Evolutionary conservation across 306 rosid genomes (phyloP).

Genomic region (Sechiopsis laciniata): DNA sequence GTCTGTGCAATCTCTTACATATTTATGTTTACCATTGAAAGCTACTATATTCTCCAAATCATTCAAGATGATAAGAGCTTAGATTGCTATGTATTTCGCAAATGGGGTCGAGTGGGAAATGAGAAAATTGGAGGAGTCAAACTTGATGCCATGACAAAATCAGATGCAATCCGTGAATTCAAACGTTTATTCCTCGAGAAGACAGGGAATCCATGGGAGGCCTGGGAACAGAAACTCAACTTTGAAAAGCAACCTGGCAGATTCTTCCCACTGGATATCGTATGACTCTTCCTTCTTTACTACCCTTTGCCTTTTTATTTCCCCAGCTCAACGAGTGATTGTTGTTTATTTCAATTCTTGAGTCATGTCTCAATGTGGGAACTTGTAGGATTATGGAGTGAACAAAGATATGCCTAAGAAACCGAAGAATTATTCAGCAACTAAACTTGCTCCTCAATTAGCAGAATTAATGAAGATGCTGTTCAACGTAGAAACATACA

Average conservation of each 20-base stretch:
- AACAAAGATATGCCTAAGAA: constrained; percentile 59
- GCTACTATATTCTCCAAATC: constrained; percentile 87
- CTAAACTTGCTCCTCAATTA: constrained; percentile 64
- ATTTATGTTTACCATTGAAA: constrained; percentile 31
- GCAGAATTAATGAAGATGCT: constrained; percentile 85
- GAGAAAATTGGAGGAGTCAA: constrained; percentile 81
- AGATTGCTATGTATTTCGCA: constrained; percentile 75
- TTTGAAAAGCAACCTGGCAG: constrained; percentile 91
- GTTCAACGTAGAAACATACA: constrained; percentile 92
- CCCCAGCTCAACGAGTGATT: neutral
- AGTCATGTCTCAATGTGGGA: constrained; percentile 23
- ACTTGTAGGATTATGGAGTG: constrained; percentile 83
- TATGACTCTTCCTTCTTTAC: constrained; percentile 29
- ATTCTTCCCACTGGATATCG: constrained; percentile 94
- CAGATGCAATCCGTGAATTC: constrained; percentile 71
- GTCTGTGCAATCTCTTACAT: constrained; percentile 25
- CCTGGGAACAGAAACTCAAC: constrained; percentile 75
- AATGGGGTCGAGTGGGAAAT: constrained; percentile 98
- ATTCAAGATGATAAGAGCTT: constrained; percentile 82
- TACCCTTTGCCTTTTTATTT: constrained; percentile 21
- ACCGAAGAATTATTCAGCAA: constrained; percentile 31
- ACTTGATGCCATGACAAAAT: constrained; percentile 62
- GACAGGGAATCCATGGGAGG: constrained; percentile 97
- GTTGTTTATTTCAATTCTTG: neutral
- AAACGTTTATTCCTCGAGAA: constrained; percentile 82